Evolutionary conservation across 805 yeast species (phyloP).

Genomic region (Monosporozyma unispora): DNA sequence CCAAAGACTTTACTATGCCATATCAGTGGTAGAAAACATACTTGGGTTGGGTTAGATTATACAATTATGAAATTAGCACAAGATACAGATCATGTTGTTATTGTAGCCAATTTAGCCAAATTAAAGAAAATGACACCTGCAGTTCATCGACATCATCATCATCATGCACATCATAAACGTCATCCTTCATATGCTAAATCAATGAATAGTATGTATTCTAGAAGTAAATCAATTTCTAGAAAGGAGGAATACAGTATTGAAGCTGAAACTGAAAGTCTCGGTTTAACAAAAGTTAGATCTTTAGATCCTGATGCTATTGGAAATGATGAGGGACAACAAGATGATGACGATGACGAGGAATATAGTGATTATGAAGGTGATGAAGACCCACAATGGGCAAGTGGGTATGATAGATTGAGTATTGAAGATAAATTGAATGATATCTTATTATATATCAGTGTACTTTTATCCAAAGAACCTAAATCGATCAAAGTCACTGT

Average conservation of each 20-base stretch:
- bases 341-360: background rate
- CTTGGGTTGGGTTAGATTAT: slow-evolving; percentile 81
- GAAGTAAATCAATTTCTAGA: slow-evolving; percentile 8
- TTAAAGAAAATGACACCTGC: slow-evolving; percentile 2
- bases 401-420: slow-evolving; percentile 23
- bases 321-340: background rate
- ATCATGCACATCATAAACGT: background rate
- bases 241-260: background rate
- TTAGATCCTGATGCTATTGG: background rate
- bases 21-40: slow-evolving; percentile 61
- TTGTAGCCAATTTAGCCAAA: slow-evolving; percentile 38
- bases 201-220: background rate
- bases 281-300: background rate
- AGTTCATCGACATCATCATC: background rate
- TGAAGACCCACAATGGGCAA: slow-evolving; percentile 20
- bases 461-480: slow-evolving; percentile 10
- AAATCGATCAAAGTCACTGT: slow-evolving; percentile 27
- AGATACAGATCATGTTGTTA: slow-evolving; percentile 58
- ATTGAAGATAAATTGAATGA: slow-evolving; percentile 18
- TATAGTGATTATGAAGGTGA: background rate
- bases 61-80: slow-evolving; percentile 44
- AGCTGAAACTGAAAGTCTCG: background rate
- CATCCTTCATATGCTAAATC: background rate
- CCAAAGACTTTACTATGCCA: slow-evolving; percentile 52
- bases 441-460: slow-evolving; percentile 15